Evolutionary conservation across 1,284 basidiomycete genomes (phyloP).

Genomic region (Farysia itapuensis): DNA sequence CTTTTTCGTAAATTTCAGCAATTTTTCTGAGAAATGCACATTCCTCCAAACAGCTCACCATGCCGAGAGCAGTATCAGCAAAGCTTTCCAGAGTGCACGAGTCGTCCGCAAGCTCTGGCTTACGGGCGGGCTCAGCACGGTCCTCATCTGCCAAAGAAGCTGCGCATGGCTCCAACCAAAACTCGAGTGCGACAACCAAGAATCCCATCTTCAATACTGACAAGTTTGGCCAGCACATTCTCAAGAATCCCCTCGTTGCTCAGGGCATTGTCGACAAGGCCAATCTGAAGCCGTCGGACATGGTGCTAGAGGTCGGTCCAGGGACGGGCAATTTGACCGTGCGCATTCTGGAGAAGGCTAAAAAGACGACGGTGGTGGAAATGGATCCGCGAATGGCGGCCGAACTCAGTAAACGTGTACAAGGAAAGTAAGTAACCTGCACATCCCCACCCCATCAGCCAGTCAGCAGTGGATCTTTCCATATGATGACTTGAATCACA

Average conservation of each 20-base stretch:
- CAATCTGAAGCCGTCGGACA: constrained; percentile 87
- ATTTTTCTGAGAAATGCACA: too few relatives aligned
- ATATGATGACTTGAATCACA: constrained; percentile 38
- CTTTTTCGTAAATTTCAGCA: too few relatives aligned
- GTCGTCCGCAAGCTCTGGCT: constrained; percentile 69
- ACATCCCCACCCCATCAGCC: neutral
- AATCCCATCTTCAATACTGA: constrained; percentile 71
- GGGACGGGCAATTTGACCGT: constrained; percentile 98
- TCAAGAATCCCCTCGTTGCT: constrained; percentile 88
- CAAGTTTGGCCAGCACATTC: constrained; percentile 92
- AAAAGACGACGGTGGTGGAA: constrained; percentile 88
- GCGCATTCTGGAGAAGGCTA: constrained; percentile 88
- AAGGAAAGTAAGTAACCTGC: constrained; percentile 80
- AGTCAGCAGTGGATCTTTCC: constrained; percentile 1
- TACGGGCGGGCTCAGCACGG: constrained; percentile 62
- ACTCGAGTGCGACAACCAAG: constrained; percentile 52
- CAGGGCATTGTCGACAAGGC: constrained; percentile 73
- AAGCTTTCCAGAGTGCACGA: constrained; percentile 76
- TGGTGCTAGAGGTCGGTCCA: constrained; percentile 95
- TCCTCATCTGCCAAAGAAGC: constrained; percentile 37
- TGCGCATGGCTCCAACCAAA: constrained; percentile 49
- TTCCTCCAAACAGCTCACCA: constrained; percentile 61
- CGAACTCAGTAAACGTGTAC: constrained; percentile 92
- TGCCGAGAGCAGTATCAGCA: constrained; percentile 88
- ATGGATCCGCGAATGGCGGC: constrained; percentile 99